phyloP scores from a whole-genome alignment of 164 flowering plant species.

The Aristolochia fimbriata region DNA sequence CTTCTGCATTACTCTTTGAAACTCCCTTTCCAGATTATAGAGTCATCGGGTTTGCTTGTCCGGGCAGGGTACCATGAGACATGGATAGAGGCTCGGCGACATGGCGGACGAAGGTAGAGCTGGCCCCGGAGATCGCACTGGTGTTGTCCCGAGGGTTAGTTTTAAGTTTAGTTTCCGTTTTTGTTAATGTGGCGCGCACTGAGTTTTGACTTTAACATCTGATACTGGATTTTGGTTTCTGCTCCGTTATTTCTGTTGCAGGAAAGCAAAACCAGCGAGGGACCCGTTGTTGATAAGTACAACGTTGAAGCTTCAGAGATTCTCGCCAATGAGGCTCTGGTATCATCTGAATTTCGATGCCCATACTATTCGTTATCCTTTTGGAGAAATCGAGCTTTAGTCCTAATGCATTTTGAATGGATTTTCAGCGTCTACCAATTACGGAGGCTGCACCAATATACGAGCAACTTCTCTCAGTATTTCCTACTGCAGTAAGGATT shows the following conservation, averaged over 20 bases:
- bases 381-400: neutral
- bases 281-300: constrained; percentile 25
- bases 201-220: neutral
- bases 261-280: constrained; percentile 16
- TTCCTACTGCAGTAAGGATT: constrained; percentile 77
- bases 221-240: neutral
- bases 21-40: too few species aligned
- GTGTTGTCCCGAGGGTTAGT: constrained; percentile 5
- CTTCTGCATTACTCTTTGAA: too few species aligned
- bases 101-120: constrained; percentile 1
- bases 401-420: neutral
- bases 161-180: neutral
- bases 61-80: too few species aligned
- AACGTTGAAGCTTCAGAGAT: constrained; percentile 44
- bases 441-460: constrained; percentile 71
- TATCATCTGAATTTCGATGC: constrained; percentile 1
- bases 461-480: constrained; percentile 68
- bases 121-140: constrained; percentile 1
- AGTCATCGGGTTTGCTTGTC: too few species aligned
- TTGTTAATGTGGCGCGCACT: neutral
- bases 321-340: constrained; percentile 44
- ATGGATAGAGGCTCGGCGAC: too few species aligned
- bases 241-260: neutral
- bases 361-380: neutral
- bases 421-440: constrained; percentile 55